Evolutionary conservation across 2,329 filamentous ascomycete genomes (phyloP).

Genomic region (Xylaria sp.): DNA sequence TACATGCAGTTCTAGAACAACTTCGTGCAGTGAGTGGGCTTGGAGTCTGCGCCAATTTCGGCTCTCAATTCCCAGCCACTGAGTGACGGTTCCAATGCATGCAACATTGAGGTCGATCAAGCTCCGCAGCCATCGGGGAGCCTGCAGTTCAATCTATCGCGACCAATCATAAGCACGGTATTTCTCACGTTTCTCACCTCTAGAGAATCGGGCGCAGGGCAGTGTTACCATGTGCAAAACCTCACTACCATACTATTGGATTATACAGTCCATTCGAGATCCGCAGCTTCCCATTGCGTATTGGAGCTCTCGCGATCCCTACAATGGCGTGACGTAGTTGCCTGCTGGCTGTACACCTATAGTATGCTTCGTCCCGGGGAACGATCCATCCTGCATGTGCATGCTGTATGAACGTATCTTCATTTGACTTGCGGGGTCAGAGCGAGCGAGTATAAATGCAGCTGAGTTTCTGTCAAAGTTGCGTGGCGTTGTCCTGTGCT

Average conservation of each 20-base stretch:
- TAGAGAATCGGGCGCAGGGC: background rate
- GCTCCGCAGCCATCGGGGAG: constrained; percentile 5
- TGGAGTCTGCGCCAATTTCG: constrained; percentile 8
- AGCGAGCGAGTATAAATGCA: constrained; percentile 25
- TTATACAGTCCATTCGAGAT: background rate
- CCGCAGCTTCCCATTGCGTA: constrained; percentile 15
- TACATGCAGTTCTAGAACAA: background rate
- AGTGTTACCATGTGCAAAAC: constrained; percentile 8
- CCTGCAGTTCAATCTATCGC: constrained; percentile 14
- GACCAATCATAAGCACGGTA: constrained; percentile 29
- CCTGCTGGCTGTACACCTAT: background rate
- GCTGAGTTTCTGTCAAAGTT: constrained; percentile 4
- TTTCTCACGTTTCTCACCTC: constrained; percentile 33
- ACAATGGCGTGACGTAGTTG: constrained; percentile 14
- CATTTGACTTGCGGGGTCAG: constrained; percentile 9
- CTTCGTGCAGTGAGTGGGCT: background rate
- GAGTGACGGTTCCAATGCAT: background rate
- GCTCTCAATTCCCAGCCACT: background rate
- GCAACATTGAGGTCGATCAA: background rate
- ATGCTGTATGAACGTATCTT: constrained; percentile 5
- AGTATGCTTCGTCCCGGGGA: background rate
- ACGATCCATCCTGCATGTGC: background rate
- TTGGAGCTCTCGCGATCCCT: background rate
- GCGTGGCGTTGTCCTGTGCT: background rate
- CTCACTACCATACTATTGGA: constrained; percentile 15